Evolutionary conservation across 495 filamentous ascomycete species (phyloP), one percentile per base, ranked within the genome.

Genomic region (Apiosordaria backusii): DNA sequence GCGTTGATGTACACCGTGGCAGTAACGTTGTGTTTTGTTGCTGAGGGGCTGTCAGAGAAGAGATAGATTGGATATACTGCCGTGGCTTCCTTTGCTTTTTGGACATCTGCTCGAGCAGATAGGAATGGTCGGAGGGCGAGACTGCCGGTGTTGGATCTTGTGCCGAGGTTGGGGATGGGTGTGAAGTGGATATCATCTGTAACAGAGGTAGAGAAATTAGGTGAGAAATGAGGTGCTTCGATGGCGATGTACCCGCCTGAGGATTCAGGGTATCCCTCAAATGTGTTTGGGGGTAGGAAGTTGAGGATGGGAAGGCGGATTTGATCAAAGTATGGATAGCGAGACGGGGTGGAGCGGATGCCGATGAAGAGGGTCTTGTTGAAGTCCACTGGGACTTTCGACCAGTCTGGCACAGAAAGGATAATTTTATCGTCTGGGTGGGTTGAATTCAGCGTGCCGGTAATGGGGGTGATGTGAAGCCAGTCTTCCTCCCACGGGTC

Each of bases 21-120:
- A 21, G 82, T 83, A n/a, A 83, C 76, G 16, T 69, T 63, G 35
- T 45, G 35, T 45, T 45, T 45, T 13, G 10, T 2, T 7, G 6
- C 10, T 15, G 35, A 2, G 15, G 77, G 66, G 18, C 69, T 60
- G 0, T 68, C 52, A 5, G 79, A 77, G 73, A 85, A 86, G 22
- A 84, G 75, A 71, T 83, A 87, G 62, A 89, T 74, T 40, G 82
- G 77, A 71, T 86, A 88, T 60, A 82, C 79, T 0, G 86, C 76
- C 21, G 70, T 69, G 0, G 81, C 79, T 0, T 74, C 76, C n/a
- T 70, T 69, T 7, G 77, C 65, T 9, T 72, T 65, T 57, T 72
- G 68, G 60, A 78, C 53, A 4, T 62, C 62, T 1, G 59, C 75
- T 18, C 77, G 69, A 18, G 79, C 65, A 7, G 79, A 74, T n/a